Percentiles rank a stretch among this genome's conserved stretches.
Conservation (phyloP, 2,329 filamentous ascomycete species). For the Claviceps digitariae region DNA sequence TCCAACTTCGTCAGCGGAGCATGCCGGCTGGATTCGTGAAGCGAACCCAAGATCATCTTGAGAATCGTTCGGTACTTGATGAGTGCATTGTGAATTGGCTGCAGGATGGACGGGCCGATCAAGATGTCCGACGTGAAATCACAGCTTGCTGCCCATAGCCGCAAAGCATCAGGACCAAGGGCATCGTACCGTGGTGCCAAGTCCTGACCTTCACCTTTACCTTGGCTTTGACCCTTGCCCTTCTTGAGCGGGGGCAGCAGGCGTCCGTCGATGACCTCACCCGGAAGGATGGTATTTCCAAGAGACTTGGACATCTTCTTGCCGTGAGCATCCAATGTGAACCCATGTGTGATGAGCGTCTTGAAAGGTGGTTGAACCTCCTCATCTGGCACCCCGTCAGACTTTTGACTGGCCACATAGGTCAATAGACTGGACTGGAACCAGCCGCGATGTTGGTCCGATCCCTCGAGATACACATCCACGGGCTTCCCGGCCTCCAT, state of each 20-base stretch:
- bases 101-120: constrained; percentile 65
- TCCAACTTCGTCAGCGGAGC: constrained; percentile 48
- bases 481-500: constrained; percentile 44
- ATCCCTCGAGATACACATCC: constrained; percentile 87
- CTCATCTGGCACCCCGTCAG: constrained; percentile 14
- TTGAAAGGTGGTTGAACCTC: constrained; percentile 55
- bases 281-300: constrained; percentile 72
- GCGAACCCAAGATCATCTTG: constrained; percentile 76
- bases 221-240: constrained; percentile 36
- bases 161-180: constrained; percentile 73
- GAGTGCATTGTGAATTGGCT: constrained; percentile 60
- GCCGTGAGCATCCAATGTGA: constrained; percentile 77
- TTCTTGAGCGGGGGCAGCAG: constrained; percentile 59
- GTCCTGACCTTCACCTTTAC: constrained; percentile 4
- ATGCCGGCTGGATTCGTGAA: constrained; percentile 40
- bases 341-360: constrained; percentile 87
- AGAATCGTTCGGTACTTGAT: constrained; percentile 82
- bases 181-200: constrained; percentile 41
- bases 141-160: constrained; percentile 81
- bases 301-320: constrained; percentile 98
- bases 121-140: constrained; percentile 84
- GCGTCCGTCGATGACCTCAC: constrained; percentile 73
- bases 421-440: constrained; percentile 95
- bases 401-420: constrained; percentile 51
- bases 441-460: constrained; percentile 95